These are phyloP conservation scores for Raphidocelis subcapitata DNA, from an alignment of 139 green algal species.

Conservation along the genomic window DNA sequence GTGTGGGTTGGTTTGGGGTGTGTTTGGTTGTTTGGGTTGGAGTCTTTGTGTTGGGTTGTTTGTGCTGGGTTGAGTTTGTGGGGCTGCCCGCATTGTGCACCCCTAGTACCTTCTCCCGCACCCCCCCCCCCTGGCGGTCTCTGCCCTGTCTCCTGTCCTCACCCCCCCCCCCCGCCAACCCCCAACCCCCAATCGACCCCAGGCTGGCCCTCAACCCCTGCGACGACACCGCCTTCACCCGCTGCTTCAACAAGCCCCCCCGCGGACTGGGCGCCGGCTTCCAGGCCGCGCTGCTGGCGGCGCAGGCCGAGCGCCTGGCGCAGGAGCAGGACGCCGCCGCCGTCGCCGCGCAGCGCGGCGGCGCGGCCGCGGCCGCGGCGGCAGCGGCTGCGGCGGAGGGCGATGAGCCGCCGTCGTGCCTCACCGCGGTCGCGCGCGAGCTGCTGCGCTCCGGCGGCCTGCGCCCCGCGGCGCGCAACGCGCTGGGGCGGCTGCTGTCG, in stretches of 20 bases:
- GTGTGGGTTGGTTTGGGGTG: not conserved
- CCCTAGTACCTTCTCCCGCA: not conserved
- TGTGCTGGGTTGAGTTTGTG: not conserved
- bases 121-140: too few relatives aligned
- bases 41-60: not conserved
- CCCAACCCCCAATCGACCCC: too few relatives aligned
- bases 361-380: not conserved
- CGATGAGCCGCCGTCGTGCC: not conserved
- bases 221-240: constrained; percentile 23
- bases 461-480: not conserved
- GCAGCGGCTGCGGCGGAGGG: not conserved
- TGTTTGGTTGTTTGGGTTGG: not conserved
- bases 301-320: not conserved
- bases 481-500: not conserved
- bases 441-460: constrained; percentile 4
- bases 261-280: constrained; percentile 28
- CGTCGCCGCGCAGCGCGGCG: constrained; percentile 1
- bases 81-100: not conserved
- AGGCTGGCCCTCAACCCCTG: constrained; percentile 29
- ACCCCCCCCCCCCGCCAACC: not conserved
- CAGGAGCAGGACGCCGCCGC: not conserved
- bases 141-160: not conserved
- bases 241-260: constrained; percentile 26
- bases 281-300: too few relatives aligned
- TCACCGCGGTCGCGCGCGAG: not conserved